Evolutionary conservation across 306 rosid genomes (phyloP), one percentile per base, ranked within the genome.

Genomic region (Trifolium repens): DNA sequence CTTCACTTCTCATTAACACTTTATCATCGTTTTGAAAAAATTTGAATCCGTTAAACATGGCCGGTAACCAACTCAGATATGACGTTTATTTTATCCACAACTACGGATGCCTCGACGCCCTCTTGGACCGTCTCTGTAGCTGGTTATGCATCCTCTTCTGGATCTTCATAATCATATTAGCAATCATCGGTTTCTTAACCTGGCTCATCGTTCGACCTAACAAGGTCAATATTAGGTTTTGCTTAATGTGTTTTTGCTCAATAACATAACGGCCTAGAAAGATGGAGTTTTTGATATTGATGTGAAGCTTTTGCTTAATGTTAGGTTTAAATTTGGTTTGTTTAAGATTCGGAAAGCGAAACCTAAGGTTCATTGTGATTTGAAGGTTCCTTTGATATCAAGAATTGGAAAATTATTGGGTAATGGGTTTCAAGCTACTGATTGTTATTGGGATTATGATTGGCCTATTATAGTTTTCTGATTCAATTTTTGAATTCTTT

Each of bases 171-270:
- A 0, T 86, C 71, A 27, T 88, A 43, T 14, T 49, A 1, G 77
- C 68, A 0, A 35, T 90, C 24, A 54, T 74, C 4, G 78, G 13
- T n/a, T 8, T 89, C 0, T 63, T 87, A 6, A 35, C 87, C 86
- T 84, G 88, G 88, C 59, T 85, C 22, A 60, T 89, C 67, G 83
- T 87, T 5, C 83, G 83, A 1, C 94, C 98, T 44, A 82, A 82
- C 73, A 71, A 81, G 13, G 35, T 86, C 49, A 82, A 78, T 17
- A 81, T 88, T n/a, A n/a, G n/a, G n/a, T n/a, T n/a, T n/a, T n/a
- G n/a, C n/a, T n/a, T n/a, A n/a, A n/a, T n/a, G n/a, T n/a, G n/a
- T n/a, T n/a, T n/a, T n/a, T n/a, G n/a, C n/a, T n/a, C n/a, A n/a
- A n/a, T n/a, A n/a, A n/a, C n/a, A n/a, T n/a, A n/a, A n/a, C n/a